A percentile compares a stretch with the other conserved stretches of the same genome.
These are phyloP conservation scores for Phialophora expanda DNA, from an alignment of 2,329 filamentous ascomycete species.

Conservation along the genomic window DNA sequence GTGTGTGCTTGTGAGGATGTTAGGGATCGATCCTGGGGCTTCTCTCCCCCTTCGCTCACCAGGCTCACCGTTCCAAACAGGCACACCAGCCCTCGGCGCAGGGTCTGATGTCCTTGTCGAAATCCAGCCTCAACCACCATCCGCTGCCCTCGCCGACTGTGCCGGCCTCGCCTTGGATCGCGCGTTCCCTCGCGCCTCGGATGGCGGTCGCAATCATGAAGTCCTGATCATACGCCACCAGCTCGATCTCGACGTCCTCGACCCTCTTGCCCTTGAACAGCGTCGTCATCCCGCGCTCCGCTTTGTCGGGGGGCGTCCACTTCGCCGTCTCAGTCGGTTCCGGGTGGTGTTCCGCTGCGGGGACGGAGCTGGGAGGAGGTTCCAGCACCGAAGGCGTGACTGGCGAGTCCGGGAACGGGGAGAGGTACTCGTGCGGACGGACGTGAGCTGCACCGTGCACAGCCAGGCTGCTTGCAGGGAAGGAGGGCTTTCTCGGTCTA, in stretches of 20 bases:
- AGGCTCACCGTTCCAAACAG: slow-evolving; percentile 39
- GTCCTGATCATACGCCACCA: slow-evolving; percentile 63
- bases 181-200: slow-evolving; percentile 42
- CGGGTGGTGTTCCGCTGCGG: not conserved
- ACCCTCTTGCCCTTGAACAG: slow-evolving; percentile 56
- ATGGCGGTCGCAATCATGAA: slow-evolving; percentile 65
- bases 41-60: not conserved
- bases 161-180: not conserved
- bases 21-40: too few relatives aligned
- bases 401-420: slow-evolving; percentile 9
- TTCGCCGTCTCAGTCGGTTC: slow-evolving; percentile 26
- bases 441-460: not conserved
- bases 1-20: too few relatives aligned
- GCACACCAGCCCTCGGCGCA: slow-evolving; percentile 50
- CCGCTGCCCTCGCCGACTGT: slow-evolving; percentile 41
- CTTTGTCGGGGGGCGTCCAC: slow-evolving; percentile 44
- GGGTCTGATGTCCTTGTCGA: slow-evolving; percentile 53
- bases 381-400: slow-evolving; percentile 7
- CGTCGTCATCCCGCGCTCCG: slow-evolving; percentile 54
- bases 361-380: not conserved
- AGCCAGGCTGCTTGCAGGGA: not conserved
- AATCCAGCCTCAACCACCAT: slow-evolving; percentile 51
- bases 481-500: slow-evolving; percentile 4
- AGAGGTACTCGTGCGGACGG: slow-evolving; percentile 11
- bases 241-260: slow-evolving; percentile 61